Base-by-base conservation (phyloP, 2,329 filamentous ascomycete genomes). In the Hirsutella minnesotensis region DNA sequence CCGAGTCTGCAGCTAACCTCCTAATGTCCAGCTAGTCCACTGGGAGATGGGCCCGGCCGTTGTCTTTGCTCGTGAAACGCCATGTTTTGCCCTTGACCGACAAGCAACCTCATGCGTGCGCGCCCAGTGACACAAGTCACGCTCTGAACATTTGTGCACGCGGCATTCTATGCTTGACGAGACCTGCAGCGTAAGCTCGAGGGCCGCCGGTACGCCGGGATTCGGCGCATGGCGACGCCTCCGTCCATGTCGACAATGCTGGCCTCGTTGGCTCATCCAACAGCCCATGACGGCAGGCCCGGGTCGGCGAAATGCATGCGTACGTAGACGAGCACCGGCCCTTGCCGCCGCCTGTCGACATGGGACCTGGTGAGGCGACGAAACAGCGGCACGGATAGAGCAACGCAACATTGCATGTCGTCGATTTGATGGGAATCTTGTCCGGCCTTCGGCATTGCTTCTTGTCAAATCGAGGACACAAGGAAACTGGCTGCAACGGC, bases 401-500 rank as follows among this genome's bases (percentile, higher is more conserved):
- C 19, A n/a, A 19, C 19, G 39, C 39, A 40, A 40, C 39, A 33
- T 34, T 33, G 18, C 27, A 41, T 21, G 39, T 19, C 39, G 39
- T 24, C 18, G 4, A 13, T 34, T 20, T 21, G 24, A 31, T 38
- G 5, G 16, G 35, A 15, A 18, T 19, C 36, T 9, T 13, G 9
- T 22, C 37, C 24, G 37, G 22, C 18, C 38, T 20, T 40, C 37
- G 42, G 42, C 37, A 30, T 40, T 20, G 20, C 19, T 38, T 18
- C 38, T 36, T 44, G 44, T 45, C 58, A 56, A 61, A 54, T 42
- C 50, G 56, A 60, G 53, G 62, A 65, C 63, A 65, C 53, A 62
- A 65, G 56, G 56, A 69, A 69, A 66, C 53, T 55, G 49, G 40
- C 39, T 36, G 44, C 39, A 36, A 19, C 41, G 46, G 48, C 65